Conservation (phyloP, 257 asterid genomes). For the Ophiorrhiza pumila region DNA sequence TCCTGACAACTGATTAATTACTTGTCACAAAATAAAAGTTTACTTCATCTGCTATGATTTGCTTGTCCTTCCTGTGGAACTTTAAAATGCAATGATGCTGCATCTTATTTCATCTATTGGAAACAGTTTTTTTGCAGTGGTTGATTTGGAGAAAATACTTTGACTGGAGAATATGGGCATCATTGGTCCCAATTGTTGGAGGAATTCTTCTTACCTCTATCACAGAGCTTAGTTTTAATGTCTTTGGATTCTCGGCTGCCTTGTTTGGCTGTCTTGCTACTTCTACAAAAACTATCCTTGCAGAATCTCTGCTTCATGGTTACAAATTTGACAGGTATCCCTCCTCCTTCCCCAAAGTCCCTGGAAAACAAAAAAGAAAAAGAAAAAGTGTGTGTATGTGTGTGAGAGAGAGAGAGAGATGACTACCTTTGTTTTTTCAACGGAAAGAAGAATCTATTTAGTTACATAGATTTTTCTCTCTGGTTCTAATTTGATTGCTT, state of each 20-base stretch:
- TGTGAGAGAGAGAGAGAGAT: not conserved
- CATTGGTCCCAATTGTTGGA: slow-evolving; percentile 49
- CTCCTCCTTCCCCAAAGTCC: not conserved
- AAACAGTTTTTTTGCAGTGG: slow-evolving; percentile 48
- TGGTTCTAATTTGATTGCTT: not conserved
- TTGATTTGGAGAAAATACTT: slow-evolving; percentile 46
- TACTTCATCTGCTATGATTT: slow-evolving; percentile 7
- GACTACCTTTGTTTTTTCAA: not conserved
- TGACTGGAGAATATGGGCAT: slow-evolving; percentile 45
- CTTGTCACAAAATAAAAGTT: not conserved
- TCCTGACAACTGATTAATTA: not conserved
- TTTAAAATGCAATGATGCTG: not conserved
- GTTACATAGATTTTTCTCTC: not conserved
- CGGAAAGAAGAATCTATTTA: not conserved
- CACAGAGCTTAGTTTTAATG: slow-evolving; percentile 48
- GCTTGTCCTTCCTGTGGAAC: not conserved
- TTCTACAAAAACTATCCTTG: slow-evolving; percentile 49
- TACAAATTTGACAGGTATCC: slow-evolving; percentile 47
- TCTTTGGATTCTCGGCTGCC: slow-evolving; percentile 46
- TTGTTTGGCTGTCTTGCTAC: slow-evolving; percentile 54
- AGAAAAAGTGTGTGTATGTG: not conserved
- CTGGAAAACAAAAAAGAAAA: not conserved
- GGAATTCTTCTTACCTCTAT: slow-evolving; percentile 53
- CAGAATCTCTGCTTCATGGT: slow-evolving; percentile 49
- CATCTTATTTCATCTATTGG: slow-evolving; percentile 17